phyloP scores from a whole-genome alignment of 768 basidiomycete genomes.

The Solioccasus polychromus region DNA sequence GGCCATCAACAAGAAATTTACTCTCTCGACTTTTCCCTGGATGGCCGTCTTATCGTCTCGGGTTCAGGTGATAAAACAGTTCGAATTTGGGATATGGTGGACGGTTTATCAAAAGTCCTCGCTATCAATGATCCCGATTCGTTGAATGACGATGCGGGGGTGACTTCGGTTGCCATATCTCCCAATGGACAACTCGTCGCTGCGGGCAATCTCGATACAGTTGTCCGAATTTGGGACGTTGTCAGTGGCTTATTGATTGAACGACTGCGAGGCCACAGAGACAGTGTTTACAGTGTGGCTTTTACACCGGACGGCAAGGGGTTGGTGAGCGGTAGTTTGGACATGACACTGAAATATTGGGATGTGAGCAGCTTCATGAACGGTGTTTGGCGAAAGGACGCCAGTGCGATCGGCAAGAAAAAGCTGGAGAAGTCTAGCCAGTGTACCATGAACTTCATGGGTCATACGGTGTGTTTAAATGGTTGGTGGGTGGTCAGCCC shows the following conservation, averaged over 20 bases:
- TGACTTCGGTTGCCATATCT: constrained; percentile 77
- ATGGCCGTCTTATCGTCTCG: constrained; percentile 83
- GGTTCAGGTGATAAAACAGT: constrained; percentile 79
- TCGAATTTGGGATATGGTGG: constrained; percentile 65
- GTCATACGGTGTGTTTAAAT: constrained; percentile 68
- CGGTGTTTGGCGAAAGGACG: constrained; percentile 33
- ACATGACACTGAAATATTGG: constrained; percentile 88
- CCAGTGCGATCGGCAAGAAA: constrained; percentile 44
- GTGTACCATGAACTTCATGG: constrained; percentile 83
- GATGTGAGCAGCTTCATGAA: constrained; percentile 49
- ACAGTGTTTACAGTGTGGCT: constrained; percentile 85
- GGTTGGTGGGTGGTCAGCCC: neutral
- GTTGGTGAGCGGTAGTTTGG: constrained; percentile 87
- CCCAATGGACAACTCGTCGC: constrained; percentile 68
- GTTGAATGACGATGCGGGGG: constrained; percentile 56
- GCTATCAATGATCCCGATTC: constrained; percentile 48
- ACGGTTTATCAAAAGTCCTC: constrained; percentile 33
- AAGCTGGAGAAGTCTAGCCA: constrained; percentile 47
- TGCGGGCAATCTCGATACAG: constrained; percentile 70
- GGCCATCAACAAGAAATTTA: constrained; percentile 95
- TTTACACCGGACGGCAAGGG: constrained; percentile 91
- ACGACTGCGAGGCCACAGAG: constrained; percentile 71
- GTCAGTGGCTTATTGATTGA: constrained; percentile 61
- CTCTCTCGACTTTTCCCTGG: constrained; percentile 87
- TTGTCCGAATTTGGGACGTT: constrained; percentile 82